Conservation (phyloP, 805 yeast genomes). For the Saitoella complicata region DNA sequence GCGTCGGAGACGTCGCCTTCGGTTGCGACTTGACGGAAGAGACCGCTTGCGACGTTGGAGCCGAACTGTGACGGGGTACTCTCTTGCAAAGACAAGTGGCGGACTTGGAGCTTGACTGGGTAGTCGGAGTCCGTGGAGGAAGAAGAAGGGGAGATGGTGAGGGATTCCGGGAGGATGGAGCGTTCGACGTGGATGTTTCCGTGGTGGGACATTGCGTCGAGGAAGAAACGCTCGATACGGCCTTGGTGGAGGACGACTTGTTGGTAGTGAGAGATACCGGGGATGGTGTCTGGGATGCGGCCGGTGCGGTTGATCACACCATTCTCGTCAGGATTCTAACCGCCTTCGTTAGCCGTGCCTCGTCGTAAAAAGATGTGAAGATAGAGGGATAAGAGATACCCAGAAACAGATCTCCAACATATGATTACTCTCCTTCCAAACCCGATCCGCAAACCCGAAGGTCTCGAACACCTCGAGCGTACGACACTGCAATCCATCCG, state of each 20-base stretch:
- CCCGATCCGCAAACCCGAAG: constrained; percentile 19
- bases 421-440: constrained; percentile 17
- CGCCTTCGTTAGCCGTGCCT: constrained; percentile 1
- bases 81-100: constrained; percentile 10
- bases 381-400: neutral
- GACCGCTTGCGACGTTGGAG: constrained; percentile 17
- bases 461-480: constrained; percentile 21
- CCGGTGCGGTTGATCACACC: constrained; percentile 18
- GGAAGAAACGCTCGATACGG: constrained; percentile 18
- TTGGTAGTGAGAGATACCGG: constrained; percentile 20
- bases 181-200: constrained; percentile 9
- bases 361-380: neutral
- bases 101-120: constrained; percentile 18
- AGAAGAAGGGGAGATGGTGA: constrained; percentile 9
- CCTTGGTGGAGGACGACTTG: constrained; percentile 23
- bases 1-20: constrained; percentile 9
- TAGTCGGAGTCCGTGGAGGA: constrained; percentile 11
- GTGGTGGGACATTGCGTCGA: constrained; percentile 15
- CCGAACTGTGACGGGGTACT: constrained; percentile 12
- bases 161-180: constrained; percentile 8
- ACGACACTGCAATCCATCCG: constrained; percentile 23
- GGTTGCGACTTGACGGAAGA: constrained; percentile 18
- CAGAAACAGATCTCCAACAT: constrained; percentile 20
- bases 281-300: constrained; percentile 18
- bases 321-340: constrained; percentile 19